These are phyloP conservation scores for Aristolochia contorta DNA, from an alignment of 164 flowering plant species.

Conservation along the genomic window DNA sequence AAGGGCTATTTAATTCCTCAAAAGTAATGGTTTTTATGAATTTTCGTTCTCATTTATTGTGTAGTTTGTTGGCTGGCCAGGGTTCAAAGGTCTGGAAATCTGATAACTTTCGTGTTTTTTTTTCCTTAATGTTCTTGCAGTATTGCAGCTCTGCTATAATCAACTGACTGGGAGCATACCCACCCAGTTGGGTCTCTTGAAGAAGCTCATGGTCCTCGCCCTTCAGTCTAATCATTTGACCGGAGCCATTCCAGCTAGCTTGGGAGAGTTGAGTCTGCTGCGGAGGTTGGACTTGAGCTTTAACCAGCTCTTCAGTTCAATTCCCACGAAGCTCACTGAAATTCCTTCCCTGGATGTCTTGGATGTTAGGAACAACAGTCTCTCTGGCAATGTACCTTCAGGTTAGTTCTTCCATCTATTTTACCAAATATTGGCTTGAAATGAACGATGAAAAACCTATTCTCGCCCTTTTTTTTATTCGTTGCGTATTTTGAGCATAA, in stretches of 20 bases:
- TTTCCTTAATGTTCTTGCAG: conserved; percentile 30
- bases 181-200: conserved; percentile 56
- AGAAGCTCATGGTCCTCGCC: conserved; percentile 67
- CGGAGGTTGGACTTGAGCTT: conserved; percentile 81
- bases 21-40: no score
- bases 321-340: conserved; percentile 58
- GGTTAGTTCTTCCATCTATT: conserved; percentile 24
- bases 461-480: no score
- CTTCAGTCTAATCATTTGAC: conserved; percentile 56
- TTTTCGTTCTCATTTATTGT: no score
- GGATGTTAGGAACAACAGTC: conserved; percentile 68
- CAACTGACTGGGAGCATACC: conserved; percentile 77
- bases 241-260: conserved; percentile 85
- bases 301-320: conserved; percentile 66
- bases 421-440: neutral
- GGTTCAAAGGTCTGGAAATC: no score
- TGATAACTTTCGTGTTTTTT: no score
- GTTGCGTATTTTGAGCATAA: no score
- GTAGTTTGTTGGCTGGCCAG: no score
- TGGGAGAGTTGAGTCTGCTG: conserved; percentile 54
- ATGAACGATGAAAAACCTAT: no score
- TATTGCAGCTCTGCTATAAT: conserved; percentile 87
- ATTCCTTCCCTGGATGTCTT: conserved; percentile 48
- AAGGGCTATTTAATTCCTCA: no score
- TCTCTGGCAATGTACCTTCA: conserved; percentile 79